Evolutionary conservation across 1,139 yeast species (phyloP).

Genomic region (Tardiomyces digboiensis): DNA sequence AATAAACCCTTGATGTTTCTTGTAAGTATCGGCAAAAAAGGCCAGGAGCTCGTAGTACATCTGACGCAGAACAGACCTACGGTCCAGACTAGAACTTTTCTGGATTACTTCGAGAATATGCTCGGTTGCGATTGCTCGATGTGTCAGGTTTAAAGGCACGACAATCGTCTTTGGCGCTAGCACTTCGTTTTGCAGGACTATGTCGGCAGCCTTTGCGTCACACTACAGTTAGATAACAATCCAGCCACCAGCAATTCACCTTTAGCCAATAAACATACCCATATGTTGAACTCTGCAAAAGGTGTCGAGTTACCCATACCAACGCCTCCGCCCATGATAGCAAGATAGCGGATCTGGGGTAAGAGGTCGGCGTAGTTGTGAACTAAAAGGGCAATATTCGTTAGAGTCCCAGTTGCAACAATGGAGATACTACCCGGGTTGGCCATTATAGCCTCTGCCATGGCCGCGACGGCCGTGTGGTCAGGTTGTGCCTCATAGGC

Average conservation of each 20-base stretch:
- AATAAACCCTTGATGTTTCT: constrained; percentile 31
- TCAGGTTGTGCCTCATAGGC: constrained; percentile 28
- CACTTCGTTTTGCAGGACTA: constrained; percentile 38
- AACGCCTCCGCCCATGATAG: constrained; percentile 74
- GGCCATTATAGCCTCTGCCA: constrained; percentile 38
- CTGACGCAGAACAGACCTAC: constrained; percentile 31
- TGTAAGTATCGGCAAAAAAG: constrained; percentile 44
- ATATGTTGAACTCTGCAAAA: constrained; percentile 71
- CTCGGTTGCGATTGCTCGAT: constrained; percentile 50
- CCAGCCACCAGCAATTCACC: too few relatives aligned
- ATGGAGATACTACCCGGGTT: constrained; percentile 35
- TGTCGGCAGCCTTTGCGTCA: constrained; percentile 69
- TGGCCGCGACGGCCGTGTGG: constrained; percentile 44
- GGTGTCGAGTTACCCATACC: constrained; percentile 37
- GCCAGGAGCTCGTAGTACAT: constrained; percentile 49
- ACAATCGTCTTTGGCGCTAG: constrained; percentile 43
- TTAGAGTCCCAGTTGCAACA: constrained; percentile 62
- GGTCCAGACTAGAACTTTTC: constrained; percentile 14
- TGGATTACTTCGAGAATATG: constrained; percentile 29
- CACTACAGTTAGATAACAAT: too few relatives aligned
- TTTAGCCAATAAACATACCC: too few relatives aligned
- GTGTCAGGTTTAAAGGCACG: constrained; percentile 65
- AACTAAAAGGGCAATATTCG: constrained; percentile 53
- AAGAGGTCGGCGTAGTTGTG: constrained; percentile 41
- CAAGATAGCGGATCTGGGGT: constrained; percentile 37